phyloP scores from a whole-genome alignment of 345 rosid species.

The Nephelium lappaceum region DNA sequence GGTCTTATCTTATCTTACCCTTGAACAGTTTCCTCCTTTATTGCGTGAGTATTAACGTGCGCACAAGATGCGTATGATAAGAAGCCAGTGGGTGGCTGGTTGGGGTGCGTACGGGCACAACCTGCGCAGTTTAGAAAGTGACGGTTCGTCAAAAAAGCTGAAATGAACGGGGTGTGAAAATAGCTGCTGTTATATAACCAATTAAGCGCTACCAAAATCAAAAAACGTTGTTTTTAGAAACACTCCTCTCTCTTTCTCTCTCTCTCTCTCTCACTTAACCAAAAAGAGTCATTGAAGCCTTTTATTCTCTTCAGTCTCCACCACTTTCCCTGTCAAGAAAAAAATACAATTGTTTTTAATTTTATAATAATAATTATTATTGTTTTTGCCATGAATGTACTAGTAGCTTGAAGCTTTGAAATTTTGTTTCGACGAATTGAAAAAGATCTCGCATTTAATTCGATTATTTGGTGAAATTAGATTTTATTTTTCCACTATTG shows the following conservation, averaged over 20 bases:
- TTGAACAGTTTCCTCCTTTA: too few relatives aligned
- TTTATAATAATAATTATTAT: neutral
- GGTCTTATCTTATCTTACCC: neutral
- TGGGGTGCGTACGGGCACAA: neutral
- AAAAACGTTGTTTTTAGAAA: conserved; percentile 15
- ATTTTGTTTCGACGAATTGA: neutral
- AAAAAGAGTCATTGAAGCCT: conserved; percentile 8
- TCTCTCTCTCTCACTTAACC: neutral
- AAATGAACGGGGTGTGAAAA: conserved; percentile 26
- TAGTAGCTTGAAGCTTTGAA: conserved; percentile 18
- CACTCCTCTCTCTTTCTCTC: conserved; percentile 4
- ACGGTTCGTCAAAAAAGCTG: conserved; percentile 21
- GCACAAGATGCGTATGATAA: conserved; percentile 35
- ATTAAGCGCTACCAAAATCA: neutral
- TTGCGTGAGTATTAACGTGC: conserved; percentile 33
- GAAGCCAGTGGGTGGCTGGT: neutral
- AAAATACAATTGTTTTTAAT: neutral
- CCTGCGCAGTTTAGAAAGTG: conserved; percentile 11
- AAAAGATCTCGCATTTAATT: neutral
- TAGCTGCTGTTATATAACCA: conserved; percentile 21
- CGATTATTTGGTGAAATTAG: neutral
- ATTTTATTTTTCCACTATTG: neutral
- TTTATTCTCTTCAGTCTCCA: neutral
- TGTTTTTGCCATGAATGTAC: neutral
- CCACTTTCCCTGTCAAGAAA: neutral